Evolutionary conservation across 177 flowering plant species (phyloP).

Genomic region (Vitis hybrid): DNA sequence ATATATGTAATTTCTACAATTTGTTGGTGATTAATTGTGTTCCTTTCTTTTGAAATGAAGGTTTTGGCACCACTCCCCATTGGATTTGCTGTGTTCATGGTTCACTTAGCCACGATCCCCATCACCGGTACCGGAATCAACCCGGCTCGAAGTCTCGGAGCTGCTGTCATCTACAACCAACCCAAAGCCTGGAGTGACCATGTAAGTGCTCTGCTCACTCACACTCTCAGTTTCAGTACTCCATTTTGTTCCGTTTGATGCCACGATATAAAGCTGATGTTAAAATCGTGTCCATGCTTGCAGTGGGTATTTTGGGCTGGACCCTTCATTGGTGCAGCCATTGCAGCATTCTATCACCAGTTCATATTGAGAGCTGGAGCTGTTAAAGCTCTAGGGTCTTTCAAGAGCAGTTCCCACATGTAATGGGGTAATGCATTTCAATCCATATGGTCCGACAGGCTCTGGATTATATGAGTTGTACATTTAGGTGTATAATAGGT

Average conservation of each 20-base stretch:
- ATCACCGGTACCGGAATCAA: slow-evolving; percentile 72
- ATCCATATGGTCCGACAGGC: no score
- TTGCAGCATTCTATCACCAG: slow-evolving; percentile 67
- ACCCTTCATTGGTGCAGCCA: slow-evolving; percentile 66
- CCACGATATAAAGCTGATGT: no score
- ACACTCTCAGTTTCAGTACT: not conserved
- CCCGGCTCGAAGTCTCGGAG: slow-evolving; percentile 72
- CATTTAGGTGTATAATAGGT: not conserved
- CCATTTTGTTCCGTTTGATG: not conserved
- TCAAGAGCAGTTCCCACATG: slow-evolving; percentile 46
- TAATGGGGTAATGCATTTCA: not conserved
- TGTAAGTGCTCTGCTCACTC: slow-evolving; percentile 16
- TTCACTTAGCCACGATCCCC: slow-evolving; percentile 68
- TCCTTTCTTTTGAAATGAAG: slow-evolving; percentile 18
- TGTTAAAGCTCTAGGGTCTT: slow-evolving; percentile 60
- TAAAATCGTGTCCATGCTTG: not conserved
- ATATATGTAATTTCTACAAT: no score
- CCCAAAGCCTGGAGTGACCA: slow-evolving; percentile 64
- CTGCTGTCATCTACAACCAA: slow-evolving; percentile 60
- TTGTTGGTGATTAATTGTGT: no score
- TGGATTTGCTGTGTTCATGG: slow-evolving; percentile 75
- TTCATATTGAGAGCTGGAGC: slow-evolving; percentile 57
- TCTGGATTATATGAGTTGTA: no score
- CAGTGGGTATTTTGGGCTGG: slow-evolving; percentile 89
- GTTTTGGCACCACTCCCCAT: slow-evolving; percentile 76